Percentiles rank a stretch among this genome's conserved stretches.
Conservation (phyloP, 2,329 filamentous ascomycete genomes). For the Penicillium sp. region DNA sequence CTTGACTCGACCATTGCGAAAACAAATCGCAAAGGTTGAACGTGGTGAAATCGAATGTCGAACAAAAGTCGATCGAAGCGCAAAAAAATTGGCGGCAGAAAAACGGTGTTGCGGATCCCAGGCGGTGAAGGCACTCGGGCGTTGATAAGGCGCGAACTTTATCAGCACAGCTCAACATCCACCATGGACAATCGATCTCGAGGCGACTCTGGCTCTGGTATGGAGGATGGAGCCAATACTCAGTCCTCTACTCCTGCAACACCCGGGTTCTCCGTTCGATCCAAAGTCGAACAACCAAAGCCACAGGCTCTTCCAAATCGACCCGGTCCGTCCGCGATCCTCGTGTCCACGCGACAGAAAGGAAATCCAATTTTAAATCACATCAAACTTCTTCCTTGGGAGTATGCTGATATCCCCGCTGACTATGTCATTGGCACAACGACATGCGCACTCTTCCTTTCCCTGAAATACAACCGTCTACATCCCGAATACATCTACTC, state of each 20-base stretch:
- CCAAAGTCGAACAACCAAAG: constrained; percentile 75
- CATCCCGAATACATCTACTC: constrained; percentile 98
- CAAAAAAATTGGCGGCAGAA: constrained; percentile 37
- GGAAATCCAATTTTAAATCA: constrained; percentile 87
- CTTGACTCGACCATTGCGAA: constrained; percentile 31
- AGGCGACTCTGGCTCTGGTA: constrained; percentile 1
- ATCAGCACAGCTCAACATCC: constrained; percentile 21
- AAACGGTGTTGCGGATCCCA: constrained; percentile 18
- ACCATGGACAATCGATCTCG: constrained; percentile 13
- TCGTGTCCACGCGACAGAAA: constrained; percentile 88
- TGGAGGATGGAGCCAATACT: constrained; percentile 28
- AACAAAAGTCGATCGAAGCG: constrained; percentile 3
- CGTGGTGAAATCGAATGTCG: not conserved
- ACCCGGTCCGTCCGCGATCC: constrained; percentile 67
- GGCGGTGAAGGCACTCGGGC: constrained; percentile 8
- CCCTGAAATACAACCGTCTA: constrained; percentile 92
- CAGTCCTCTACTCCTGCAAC: constrained; percentile 34
- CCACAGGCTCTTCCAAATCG: constrained; percentile 74
- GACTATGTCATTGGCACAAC: constrained; percentile 86
- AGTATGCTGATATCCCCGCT: constrained; percentile 93
- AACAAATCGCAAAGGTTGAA: constrained; percentile 5
- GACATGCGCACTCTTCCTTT: constrained; percentile 87
- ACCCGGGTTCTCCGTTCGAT: constrained; percentile 1
- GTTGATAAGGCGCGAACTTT: constrained; percentile 16
- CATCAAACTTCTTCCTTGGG: constrained; percentile 81